Evolutionary conservation across 768 basidiomycete genomes (phyloP).

Genomic region (Amanita fuliginea): DNA sequence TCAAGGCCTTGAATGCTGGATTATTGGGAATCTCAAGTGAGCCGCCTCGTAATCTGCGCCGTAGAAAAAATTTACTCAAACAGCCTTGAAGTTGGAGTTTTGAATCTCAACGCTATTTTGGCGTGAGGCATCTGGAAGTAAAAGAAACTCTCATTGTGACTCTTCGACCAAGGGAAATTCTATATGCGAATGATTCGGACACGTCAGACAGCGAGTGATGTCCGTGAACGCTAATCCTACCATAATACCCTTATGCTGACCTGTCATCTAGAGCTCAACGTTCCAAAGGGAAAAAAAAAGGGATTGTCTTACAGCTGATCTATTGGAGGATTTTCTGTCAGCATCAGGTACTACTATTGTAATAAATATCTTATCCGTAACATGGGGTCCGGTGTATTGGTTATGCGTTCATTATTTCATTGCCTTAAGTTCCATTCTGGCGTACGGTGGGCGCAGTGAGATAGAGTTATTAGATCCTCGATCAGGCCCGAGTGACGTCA

Average conservation of each 20-base stretch:
- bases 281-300: background rate
- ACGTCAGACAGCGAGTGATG: constrained; percentile 26
- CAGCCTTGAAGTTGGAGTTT: constrained; percentile 45
- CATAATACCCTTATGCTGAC: background rate
- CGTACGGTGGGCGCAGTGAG: background rate
- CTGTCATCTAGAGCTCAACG: background rate
- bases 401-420: constrained; percentile 1
- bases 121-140: constrained; percentile 39
- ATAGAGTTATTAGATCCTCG: constrained; percentile 4
- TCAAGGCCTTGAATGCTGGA: constrained; percentile 47
- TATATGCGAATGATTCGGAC: constrained; percentile 20
- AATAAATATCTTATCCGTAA: constrained; percentile 2
- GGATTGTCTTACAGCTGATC: background rate
- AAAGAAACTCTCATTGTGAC: constrained; percentile 35
- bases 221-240: background rate
- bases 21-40: constrained; percentile 49
- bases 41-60: constrained; percentile 8
- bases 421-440: background rate
- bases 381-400: background rate
- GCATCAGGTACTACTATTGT: background rate
- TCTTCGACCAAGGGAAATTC: constrained; percentile 26
- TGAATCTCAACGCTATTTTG: constrained; percentile 60
- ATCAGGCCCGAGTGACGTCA: constrained; percentile 5
- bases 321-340: background rate
- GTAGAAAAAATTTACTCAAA: constrained; percentile 11